A percentile compares a stretch with the other conserved stretches of the same genome.
phyloP scores from a whole-genome alignment of 1,284 basidiomycete species.

The Apiotrichum porosum region DNA sequence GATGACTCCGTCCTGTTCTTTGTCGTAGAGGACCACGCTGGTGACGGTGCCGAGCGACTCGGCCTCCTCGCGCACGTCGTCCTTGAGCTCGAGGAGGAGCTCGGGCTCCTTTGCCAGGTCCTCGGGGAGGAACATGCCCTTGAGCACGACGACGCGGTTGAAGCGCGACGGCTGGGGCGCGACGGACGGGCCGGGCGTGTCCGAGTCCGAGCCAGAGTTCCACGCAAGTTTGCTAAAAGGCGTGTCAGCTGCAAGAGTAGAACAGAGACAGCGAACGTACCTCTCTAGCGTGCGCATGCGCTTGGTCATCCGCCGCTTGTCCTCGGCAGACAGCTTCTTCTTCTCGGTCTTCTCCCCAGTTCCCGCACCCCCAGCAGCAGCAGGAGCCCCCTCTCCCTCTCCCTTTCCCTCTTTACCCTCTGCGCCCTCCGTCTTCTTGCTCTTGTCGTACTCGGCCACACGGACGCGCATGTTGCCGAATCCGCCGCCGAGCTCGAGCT shows the following conservation, averaged over 20 bases:
- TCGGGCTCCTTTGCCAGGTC: slow-evolving; percentile 84
- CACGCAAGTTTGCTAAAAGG: slow-evolving; percentile 43
- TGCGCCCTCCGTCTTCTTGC: neutral
- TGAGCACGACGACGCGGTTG: slow-evolving; percentile 79
- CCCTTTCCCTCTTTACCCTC: slow-evolving; percentile 59
- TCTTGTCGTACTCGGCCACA: slow-evolving; percentile 69
- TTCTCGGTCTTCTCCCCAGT: slow-evolving; percentile 61
- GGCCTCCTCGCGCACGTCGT: slow-evolving; percentile 58
- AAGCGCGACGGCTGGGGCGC: slow-evolving; percentile 53
- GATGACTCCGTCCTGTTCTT: slow-evolving; percentile 91
- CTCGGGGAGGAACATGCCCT: slow-evolving; percentile 87
- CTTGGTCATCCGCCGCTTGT: slow-evolving; percentile 73
- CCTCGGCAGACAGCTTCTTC: slow-evolving; percentile 61
- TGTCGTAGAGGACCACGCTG: slow-evolving; percentile 91
- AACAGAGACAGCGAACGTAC: slow-evolving; percentile 47
- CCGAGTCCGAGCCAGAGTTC: slow-evolving; percentile 39
- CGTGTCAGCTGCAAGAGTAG: neutral
- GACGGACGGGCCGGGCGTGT: slow-evolving; percentile 8
- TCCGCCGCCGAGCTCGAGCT: slow-evolving; percentile 70
- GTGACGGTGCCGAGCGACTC: slow-evolving; percentile 88
- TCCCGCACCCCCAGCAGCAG: no score
- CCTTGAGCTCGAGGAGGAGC: slow-evolving; percentile 58
- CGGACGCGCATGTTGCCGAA: slow-evolving; percentile 71
- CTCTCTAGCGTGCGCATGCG: slow-evolving; percentile 84
- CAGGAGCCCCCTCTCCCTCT: neutral